Conservation (phyloP, 768 basidiomycete genomes). For the Lactarius sp. region DNA sequence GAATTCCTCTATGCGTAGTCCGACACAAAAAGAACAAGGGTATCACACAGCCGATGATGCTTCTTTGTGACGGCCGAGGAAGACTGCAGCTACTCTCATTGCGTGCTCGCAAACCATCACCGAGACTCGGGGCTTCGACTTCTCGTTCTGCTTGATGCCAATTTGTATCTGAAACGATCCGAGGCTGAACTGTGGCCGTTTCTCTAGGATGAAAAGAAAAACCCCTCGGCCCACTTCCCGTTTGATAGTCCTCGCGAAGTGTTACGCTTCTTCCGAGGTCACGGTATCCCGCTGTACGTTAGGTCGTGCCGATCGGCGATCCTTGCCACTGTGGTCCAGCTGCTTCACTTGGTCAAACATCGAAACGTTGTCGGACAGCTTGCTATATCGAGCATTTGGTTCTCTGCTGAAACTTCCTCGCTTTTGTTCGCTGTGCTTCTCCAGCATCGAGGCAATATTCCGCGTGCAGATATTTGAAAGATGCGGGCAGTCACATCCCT, state of each 20-base stretch:
- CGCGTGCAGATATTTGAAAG: neutral
- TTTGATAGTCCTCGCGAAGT: neutral
- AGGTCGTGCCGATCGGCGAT: slow-evolving; percentile 11
- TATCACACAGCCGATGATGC: neutral
- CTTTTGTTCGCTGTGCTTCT: slow-evolving; percentile 8
- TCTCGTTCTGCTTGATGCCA: neutral
- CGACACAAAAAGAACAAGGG: slow-evolving; percentile 4
- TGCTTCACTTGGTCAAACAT: neutral
- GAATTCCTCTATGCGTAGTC: neutral
- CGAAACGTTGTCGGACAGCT: neutral
- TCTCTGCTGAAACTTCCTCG: neutral
- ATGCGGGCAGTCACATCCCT: neutral
- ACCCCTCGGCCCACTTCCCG: neutral
- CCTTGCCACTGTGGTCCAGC: neutral
- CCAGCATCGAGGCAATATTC: slow-evolving; percentile 4
- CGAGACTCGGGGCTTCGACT: neutral
- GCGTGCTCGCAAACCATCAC: neutral
- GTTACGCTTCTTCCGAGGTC: neutral
- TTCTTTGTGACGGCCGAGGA: neutral
- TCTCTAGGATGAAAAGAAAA: neutral
- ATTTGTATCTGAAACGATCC: neutral
- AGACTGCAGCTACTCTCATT: neutral
- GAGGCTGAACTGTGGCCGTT: neutral
- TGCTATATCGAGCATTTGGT: slow-evolving; percentile 3
- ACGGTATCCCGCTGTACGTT: neutral